A percentile compares a stretch with the other conserved stretches of the same genome.
These are phyloP conservation scores for Entelexis paramagnoliae DNA, from an alignment of 1,139 yeast species.

Conservation along the genomic window DNA sequence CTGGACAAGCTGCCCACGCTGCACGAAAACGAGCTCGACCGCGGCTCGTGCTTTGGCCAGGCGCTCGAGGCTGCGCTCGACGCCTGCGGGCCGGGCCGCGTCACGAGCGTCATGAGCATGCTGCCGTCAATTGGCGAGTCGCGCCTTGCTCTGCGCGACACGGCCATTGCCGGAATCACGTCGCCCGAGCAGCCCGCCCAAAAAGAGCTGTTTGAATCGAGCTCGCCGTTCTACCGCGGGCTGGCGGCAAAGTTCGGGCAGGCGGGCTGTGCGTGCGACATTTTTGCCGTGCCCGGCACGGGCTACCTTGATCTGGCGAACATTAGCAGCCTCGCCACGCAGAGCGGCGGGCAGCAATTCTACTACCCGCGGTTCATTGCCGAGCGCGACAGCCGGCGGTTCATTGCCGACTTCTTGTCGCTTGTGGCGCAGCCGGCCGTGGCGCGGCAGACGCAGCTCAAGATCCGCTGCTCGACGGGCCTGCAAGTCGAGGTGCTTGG, in stretches of 20 bases:
- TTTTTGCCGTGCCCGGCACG: slow-evolving; percentile 52
- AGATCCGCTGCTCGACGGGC: slow-evolving; percentile 82
- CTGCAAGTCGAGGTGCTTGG: slow-evolving; percentile 64
- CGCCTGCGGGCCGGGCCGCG: slow-evolving; percentile 65
- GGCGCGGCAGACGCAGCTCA: slow-evolving; percentile 77
- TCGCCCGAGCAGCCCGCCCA: slow-evolving; percentile 24
- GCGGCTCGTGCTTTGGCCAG: slow-evolving; percentile 71
- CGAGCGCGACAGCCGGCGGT: slow-evolving; percentile 59
- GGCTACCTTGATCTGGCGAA: slow-evolving; percentile 66
- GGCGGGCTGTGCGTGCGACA: slow-evolving; percentile 63
- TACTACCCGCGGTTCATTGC: slow-evolving; percentile 59
- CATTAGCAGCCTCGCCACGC: slow-evolving; percentile 52
- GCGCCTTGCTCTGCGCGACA: slow-evolving; percentile 46
- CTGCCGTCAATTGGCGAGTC: slow-evolving; percentile 86
- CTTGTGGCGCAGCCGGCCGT: slow-evolving; percentile 25
- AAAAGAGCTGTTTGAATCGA: slow-evolving; percentile 51
- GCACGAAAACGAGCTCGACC: slow-evolving; percentile 38
- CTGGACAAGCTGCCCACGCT: slow-evolving; percentile 50
- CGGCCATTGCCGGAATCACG: slow-evolving; percentile 15
- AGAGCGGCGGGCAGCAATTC: slow-evolving; percentile 63
- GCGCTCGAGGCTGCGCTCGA: slow-evolving; percentile 52
- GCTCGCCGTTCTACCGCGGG: slow-evolving; percentile 51
- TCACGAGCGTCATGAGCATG: slow-evolving; percentile 55
- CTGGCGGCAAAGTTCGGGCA: slow-evolving; percentile 50
- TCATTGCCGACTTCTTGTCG: slow-evolving; percentile 44